A percentile compares a stretch with the other conserved stretches of the same genome.
These are phyloP conservation scores for Trichoderma atroviride DNA, from an alignment of 2,329 filamentous ascomycete genomes.

Conservation along the genomic window DNA sequence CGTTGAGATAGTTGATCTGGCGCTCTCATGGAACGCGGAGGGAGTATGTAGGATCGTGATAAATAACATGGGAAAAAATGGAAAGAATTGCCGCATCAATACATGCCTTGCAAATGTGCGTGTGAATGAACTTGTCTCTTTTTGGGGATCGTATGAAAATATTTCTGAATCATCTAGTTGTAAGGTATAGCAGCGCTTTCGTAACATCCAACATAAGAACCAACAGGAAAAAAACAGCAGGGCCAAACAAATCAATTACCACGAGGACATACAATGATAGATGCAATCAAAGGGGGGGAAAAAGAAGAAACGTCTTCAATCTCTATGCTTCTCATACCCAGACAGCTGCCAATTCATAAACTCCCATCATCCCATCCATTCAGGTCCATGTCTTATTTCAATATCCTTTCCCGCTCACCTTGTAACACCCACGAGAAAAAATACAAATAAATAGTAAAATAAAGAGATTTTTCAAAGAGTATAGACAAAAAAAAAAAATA, in stretches of 20 bases:
- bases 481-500: background rate
- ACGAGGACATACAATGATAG: background rate
- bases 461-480: background rate
- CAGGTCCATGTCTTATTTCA: background rate
- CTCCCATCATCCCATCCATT: constrained; percentile 12
- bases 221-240: background rate
- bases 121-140: background rate
- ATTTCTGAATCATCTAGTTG: background rate
- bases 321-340: background rate
- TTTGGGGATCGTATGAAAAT: background rate
- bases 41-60: constrained; percentile 18
- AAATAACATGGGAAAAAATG: background rate
- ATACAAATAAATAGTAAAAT: background rate
- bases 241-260: background rate
- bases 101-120: background rate
- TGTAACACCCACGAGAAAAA: background rate
- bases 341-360: background rate
- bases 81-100: background rate
- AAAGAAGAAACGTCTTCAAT: background rate
- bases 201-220: background rate
- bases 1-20: background rate
- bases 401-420: constrained; percentile 8
- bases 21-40: background rate
- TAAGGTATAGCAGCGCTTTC: background rate
- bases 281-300: background rate